Evolutionary conservation across 352 stramenopile species (phyloP), one percentile per base, ranked within the genome.

Genomic region (Globisporangium spiculum): DNA sequence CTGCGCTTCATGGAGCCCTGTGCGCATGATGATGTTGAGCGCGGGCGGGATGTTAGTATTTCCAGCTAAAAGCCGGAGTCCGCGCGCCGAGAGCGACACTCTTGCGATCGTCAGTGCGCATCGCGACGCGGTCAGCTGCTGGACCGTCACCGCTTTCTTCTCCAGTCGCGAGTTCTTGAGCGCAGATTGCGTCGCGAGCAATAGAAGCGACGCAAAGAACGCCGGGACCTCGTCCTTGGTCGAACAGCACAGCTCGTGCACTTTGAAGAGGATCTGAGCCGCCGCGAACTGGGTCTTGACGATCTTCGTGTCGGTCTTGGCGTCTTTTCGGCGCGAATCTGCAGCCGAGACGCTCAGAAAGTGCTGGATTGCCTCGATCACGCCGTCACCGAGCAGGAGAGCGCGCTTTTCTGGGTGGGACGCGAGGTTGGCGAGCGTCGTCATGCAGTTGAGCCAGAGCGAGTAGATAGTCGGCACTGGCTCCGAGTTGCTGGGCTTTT

Each of bases 21-120:
- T 93, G 16, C 90, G 86, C 88, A 96, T 95, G 75, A 96, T 95
- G 75, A 79, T 79, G 56, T 95, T 95, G 10, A 96, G 69, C 27
- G 85, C 84, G 6, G 84, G 77, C 6, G 86, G 75, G 30, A 93
- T 80, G 27, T 92, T 81, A 26, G 67, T 27, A 60, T 88, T 69
- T 4, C 73, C 69, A 3, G 83, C 75, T 27, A 93, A 66, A 14
- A 90, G 59, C 14, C 72, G 75, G 12, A 86, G 74, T 0, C 85
- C 87, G 24, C 78, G 76, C 4, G 76, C 69, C 0, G 74, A 69
- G 32, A 90, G 64, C 48, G 84, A 85, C 16, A 89, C 80, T 5
- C 79, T 80, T 0, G 85, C 79, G 64, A 93, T 83, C 44, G 81
- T 89, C 14, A 93, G 72, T 18, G 84, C 81, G 53, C 76, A 89